Conservation (phyloP, 2,329 filamentous ascomycete genomes). For the Dactylellina cionopaga region DNA sequence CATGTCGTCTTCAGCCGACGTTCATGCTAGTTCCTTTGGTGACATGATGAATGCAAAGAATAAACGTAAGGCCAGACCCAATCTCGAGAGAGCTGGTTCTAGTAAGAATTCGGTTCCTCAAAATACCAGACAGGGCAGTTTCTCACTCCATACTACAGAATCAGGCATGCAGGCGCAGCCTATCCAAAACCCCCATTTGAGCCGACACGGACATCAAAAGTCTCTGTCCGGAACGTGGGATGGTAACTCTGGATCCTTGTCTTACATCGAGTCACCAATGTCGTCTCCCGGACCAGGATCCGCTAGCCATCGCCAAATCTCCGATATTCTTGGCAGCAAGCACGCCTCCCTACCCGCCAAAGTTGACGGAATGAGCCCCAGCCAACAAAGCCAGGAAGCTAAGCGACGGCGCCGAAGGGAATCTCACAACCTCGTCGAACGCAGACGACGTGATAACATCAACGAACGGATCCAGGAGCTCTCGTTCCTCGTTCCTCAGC, state of each 20-base stretch:
- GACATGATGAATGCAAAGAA: constrained; percentile 52
- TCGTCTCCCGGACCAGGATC: constrained; percentile 73
- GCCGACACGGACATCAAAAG: constrained; percentile 76
- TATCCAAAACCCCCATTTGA: constrained; percentile 73
- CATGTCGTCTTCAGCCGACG: constrained; percentile 55
- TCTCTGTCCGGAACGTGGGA: constrained; percentile 84
- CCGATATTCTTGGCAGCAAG: constrained; percentile 87
- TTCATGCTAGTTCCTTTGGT: constrained; percentile 45
- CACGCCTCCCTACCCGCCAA: constrained; percentile 90
- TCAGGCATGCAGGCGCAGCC: constrained; percentile 80
- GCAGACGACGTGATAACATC: constrained; percentile 94
- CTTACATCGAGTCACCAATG: constrained; percentile 88
- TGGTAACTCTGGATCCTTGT: constrained; percentile 83
- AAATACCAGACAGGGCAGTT: constrained; percentile 76
- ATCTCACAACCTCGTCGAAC: constrained; percentile 96
- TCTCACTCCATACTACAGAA: constrained; percentile 77
- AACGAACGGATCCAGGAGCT: constrained; percentile 98
- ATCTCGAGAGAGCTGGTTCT: constrained; percentile 47
- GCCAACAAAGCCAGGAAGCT: constrained; percentile 84
- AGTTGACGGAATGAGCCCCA: constrained; percentile 69
- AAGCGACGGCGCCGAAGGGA: constrained; percentile 91
- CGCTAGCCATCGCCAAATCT: constrained; percentile 76
- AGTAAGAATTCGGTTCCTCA: constrained; percentile 68
- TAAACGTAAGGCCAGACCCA: constrained; percentile 56
- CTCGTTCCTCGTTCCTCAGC: constrained; percentile 88